These are phyloP conservation scores for Sextonia rubra DNA, from an alignment of 164 flowering plant genomes.

Conservation along the genomic window DNA sequence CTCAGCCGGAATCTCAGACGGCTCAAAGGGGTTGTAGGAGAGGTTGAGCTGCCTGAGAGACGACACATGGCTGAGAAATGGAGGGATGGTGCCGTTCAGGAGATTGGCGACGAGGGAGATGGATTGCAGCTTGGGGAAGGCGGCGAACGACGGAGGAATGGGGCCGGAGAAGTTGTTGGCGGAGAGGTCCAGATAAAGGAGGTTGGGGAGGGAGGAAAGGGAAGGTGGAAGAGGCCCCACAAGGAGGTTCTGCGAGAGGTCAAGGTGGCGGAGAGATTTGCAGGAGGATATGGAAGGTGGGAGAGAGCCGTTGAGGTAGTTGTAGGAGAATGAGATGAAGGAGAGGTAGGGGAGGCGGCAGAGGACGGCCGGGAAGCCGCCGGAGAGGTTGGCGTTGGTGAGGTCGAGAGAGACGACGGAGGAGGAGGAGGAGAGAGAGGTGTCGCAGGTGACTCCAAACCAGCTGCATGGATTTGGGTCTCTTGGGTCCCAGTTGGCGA, in stretches of 20 bases:
- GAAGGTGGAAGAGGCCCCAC: constrained; percentile 26
- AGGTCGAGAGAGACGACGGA: constrained; percentile 64
- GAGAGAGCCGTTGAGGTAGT: constrained; percentile 63
- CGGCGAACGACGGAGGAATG: constrained; percentile 55
- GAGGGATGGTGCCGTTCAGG: constrained; percentile 56
- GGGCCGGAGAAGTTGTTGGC: constrained; percentile 83
- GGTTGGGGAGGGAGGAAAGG: constrained; percentile 40
- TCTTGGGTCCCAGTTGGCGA: constrained; percentile 52
- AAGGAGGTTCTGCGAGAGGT: constrained; percentile 22
- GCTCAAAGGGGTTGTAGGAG: constrained; percentile 70
- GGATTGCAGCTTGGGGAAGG: constrained; percentile 48
- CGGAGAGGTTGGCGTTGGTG: constrained; percentile 45
- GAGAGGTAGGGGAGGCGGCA: constrained; percentile 57
- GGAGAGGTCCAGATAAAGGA: constrained; percentile 52
- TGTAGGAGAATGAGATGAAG: constrained; percentile 57
- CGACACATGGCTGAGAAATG: constrained; percentile 47
- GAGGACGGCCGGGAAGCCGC: constrained; percentile 53
- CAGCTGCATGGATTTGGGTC: constrained; percentile 64
- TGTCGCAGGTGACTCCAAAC: constrained; percentile 63
- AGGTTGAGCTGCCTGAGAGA: constrained; percentile 62
- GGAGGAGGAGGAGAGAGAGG: constrained; percentile 38
- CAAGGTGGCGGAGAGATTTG: constrained; percentile 22
- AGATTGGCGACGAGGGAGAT: constrained; percentile 61
- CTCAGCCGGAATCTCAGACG: constrained; percentile 68
- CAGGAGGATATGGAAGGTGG: constrained; percentile 45